Evolutionary conservation across 106 monocot species (phyloP).

Genomic region (Agapanthus africanus): DNA sequence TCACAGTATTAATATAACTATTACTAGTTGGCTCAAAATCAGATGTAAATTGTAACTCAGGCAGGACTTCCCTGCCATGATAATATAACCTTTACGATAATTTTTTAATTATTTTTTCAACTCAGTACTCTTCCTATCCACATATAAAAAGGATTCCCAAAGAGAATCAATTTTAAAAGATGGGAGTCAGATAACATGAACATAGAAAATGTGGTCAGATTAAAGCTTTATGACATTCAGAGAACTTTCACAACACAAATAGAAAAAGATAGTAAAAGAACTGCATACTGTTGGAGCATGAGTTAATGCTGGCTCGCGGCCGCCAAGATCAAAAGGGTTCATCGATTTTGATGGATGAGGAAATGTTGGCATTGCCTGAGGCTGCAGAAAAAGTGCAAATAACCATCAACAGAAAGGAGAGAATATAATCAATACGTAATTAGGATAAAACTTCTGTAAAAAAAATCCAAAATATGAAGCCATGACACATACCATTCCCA

Average conservation of each 20-base stretch:
- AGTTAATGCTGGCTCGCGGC: conserved; percentile 28
- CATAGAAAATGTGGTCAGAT: neutral
- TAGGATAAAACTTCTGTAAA: neutral
- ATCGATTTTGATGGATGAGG: conserved; percentile 37
- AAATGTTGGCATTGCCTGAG: conserved; percentile 44
- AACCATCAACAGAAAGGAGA: neutral
- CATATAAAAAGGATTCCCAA: too few species aligned
- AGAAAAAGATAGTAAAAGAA: neutral
- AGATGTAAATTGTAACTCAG: too few species aligned
- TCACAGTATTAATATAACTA: too few species aligned
- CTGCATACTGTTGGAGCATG: conserved; percentile 46
- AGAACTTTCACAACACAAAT: neutral
- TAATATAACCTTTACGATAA: too few species aligned
- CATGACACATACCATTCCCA: conserved; percentile 28
- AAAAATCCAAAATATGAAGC: conserved; percentile 1
- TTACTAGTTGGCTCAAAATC: too few species aligned
- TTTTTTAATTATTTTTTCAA: too few species aligned
- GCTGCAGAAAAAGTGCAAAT: conserved; percentile 2
- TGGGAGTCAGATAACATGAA: neutral
- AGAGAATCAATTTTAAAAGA: too few species aligned
- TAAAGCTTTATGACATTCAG: neutral
- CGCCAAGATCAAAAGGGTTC: conserved; percentile 75
- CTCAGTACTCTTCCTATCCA: too few species aligned
- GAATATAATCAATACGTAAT: neutral
- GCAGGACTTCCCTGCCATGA: too few species aligned